Conservation (phyloP, 768 basidiomycete species). For the Scleroderma bovista region DNA sequence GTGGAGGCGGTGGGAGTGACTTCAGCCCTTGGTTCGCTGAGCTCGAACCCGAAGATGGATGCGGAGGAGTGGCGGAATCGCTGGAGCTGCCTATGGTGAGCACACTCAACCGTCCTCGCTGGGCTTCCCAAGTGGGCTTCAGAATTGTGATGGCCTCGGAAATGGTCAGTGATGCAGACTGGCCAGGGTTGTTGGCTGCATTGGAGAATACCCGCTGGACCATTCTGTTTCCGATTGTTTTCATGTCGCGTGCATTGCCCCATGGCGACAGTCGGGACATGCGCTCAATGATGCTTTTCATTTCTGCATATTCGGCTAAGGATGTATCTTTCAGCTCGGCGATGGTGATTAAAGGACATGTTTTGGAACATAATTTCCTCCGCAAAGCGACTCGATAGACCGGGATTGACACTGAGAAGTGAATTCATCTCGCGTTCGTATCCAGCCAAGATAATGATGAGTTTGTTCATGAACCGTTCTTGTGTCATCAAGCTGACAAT, state of each 20-base stretch:
- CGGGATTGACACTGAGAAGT: slow-evolving; percentile 53
- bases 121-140: slow-evolving; percentile 17
- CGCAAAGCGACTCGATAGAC: slow-evolving; percentile 64
- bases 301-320: slow-evolving; percentile 26
- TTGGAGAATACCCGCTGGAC: slow-evolving; percentile 35
- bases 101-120: slow-evolving; percentile 21
- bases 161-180: slow-evolving; percentile 18
- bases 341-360: slow-evolving; percentile 39
- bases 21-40: too few species aligned
- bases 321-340: slow-evolving; percentile 30
- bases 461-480: slow-evolving; percentile 48
- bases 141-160: slow-evolving; percentile 28
- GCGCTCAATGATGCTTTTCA: slow-evolving; percentile 34
- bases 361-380: slow-evolving; percentile 52
- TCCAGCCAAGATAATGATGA: slow-evolving; percentile 65
- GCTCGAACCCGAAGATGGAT: slow-evolving; percentile 12
- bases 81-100: slow-evolving; percentile 6
- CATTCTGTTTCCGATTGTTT: slow-evolving; percentile 47
- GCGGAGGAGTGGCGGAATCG: slow-evolving; percentile 4
- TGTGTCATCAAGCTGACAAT: slow-evolving; percentile 59
- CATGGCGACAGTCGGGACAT: slow-evolving; percentile 47
- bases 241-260: slow-evolving; percentile 68
- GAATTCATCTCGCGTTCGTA: slow-evolving; percentile 65
- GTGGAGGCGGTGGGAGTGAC: slow-evolving; percentile 18
- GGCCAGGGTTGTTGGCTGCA: slow-evolving; percentile 10